phyloP scores from a whole-genome alignment of 306 rosid genomes.

The Senna siamea region DNA sequence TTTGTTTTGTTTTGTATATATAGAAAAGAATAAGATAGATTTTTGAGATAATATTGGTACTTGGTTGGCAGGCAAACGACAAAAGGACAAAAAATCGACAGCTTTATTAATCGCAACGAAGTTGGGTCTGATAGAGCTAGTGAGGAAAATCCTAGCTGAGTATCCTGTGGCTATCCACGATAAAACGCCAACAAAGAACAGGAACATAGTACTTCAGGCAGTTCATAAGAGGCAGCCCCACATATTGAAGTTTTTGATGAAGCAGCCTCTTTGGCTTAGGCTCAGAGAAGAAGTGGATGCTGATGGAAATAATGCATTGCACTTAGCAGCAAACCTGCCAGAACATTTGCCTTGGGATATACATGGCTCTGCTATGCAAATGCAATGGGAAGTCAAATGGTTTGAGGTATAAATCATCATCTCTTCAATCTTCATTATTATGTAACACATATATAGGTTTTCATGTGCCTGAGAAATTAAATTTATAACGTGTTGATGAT shows the following conservation, averaged over 20 bases:
- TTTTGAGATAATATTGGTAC: too few species aligned
- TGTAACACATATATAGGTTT: too few species aligned
- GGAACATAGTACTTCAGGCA: neutral
- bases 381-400: conserved; percentile 23
- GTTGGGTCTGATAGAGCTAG: neutral
- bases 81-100: neutral
- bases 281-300: neutral
- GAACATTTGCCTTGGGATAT: neutral
- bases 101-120: neutral
- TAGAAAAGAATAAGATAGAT: too few species aligned
- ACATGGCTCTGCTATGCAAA: neutral
- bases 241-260: neutral
- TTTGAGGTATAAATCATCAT: neutral
- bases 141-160: fast-evolving
- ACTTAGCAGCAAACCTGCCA: neutral
- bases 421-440: too few species aligned
- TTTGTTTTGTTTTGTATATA: too few species aligned
- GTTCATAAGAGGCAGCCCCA: neutral
- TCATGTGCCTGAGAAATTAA: too few species aligned
- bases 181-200: neutral
- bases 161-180: neutral
- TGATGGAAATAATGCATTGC: neutral
- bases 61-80: too few species aligned
- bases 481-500: too few species aligned
- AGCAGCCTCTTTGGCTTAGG: neutral